Conservation (phyloP, 768 basidiomycete genomes). For the Vararia minispora region DNA sequence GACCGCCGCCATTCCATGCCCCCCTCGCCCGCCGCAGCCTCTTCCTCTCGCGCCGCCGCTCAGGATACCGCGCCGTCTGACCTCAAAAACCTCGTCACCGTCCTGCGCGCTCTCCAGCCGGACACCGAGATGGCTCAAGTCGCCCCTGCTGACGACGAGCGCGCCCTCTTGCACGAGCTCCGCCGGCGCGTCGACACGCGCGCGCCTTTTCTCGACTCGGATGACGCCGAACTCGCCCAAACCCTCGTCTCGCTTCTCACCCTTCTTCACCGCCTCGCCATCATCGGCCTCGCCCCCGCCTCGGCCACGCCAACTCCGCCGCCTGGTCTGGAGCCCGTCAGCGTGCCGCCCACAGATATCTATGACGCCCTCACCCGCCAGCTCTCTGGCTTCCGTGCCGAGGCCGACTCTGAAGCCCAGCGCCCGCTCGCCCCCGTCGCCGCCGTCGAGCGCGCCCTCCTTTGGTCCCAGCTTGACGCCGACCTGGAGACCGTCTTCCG, state of each 20-base stretch:
- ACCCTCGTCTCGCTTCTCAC: slow-evolving; percentile 59
- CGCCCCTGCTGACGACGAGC: slow-evolving; percentile 27
- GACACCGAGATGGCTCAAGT: slow-evolving; percentile 38
- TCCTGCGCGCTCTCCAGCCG: slow-evolving; percentile 42
- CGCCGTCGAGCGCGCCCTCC: slow-evolving; percentile 13
- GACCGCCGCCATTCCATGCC: slow-evolving; percentile 55
- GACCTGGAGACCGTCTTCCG: slow-evolving; percentile 12
- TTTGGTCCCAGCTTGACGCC: slow-evolving; percentile 11
- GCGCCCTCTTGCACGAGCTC: slow-evolving; percentile 50
- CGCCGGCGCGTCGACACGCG: slow-evolving; percentile 39
- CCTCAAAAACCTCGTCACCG: slow-evolving; percentile 49
- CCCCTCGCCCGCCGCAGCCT: slow-evolving; percentile 21
- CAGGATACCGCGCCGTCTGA: slow-evolving; percentile 29
- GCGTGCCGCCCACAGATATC: slow-evolving; percentile 30
- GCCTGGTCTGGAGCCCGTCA: slow-evolving; percentile 6
- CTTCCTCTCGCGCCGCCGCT: slow-evolving; percentile 19
- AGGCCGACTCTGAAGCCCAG: slow-evolving; percentile 1
- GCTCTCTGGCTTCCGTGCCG: slow-evolving; percentile 12
- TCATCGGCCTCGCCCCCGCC: slow-evolving; percentile 11
- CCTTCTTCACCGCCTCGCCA: slow-evolving; percentile 55
- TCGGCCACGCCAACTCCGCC: slow-evolving; percentile 15
- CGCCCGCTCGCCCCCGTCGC: slow-evolving; percentile 12
- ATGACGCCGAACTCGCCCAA: slow-evolving; percentile 53
- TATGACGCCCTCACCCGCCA: slow-evolving; percentile 10
- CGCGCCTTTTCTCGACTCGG: slow-evolving; percentile 29